phyloP scores from a whole-genome alignment of 2,329 filamentous ascomycete genomes.

The Cladobotryum mycophilum region DNA sequence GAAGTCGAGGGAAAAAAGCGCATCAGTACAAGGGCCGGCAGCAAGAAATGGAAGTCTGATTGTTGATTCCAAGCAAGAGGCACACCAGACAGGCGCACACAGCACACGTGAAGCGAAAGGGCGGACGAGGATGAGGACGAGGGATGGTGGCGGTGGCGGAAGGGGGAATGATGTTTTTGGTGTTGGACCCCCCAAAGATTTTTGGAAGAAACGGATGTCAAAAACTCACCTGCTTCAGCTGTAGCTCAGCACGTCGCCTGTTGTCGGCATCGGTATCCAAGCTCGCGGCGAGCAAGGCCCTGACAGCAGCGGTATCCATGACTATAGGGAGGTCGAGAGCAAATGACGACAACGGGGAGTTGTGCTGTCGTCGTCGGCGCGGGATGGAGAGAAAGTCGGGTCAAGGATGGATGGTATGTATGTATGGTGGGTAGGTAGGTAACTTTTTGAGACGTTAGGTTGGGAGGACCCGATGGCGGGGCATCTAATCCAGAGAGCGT shows the following conservation, averaged over 20 bases:
- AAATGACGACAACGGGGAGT: conserved; percentile 20
- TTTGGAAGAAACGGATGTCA: background rate
- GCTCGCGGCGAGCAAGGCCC: conserved; percentile 70
- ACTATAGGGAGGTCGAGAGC: conserved; percentile 19
- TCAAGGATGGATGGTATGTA: background rate
- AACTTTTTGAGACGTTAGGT: conserved; percentile 12
- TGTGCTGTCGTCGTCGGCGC: conserved; percentile 23
- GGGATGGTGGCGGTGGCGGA: background rate
- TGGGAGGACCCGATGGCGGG: conserved; percentile 15
- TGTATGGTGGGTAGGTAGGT: background rate
- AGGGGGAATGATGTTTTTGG: background rate
- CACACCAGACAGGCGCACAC: too few relatives aligned
- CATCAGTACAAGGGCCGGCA: conserved; percentile 5
- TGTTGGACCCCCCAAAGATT: background rate
- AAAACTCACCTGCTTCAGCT: conserved; percentile 68
- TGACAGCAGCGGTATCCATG: conserved; percentile 71
- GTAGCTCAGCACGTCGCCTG: conserved; percentile 69
- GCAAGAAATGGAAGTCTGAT: too few relatives aligned
- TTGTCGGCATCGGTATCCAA: conserved; percentile 68
- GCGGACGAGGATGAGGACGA: too few relatives aligned
- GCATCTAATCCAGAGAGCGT: conserved; percentile 11
- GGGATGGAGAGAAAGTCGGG: conserved; percentile 14
- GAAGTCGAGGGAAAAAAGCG: conserved; percentile 13
- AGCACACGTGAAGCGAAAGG: too few relatives aligned
- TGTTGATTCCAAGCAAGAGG: too few relatives aligned